These are phyloP conservation scores for Trichoderma aggressivum DNA, from an alignment of 2,329 filamentous ascomycete genomes.

Conservation along the genomic window DNA sequence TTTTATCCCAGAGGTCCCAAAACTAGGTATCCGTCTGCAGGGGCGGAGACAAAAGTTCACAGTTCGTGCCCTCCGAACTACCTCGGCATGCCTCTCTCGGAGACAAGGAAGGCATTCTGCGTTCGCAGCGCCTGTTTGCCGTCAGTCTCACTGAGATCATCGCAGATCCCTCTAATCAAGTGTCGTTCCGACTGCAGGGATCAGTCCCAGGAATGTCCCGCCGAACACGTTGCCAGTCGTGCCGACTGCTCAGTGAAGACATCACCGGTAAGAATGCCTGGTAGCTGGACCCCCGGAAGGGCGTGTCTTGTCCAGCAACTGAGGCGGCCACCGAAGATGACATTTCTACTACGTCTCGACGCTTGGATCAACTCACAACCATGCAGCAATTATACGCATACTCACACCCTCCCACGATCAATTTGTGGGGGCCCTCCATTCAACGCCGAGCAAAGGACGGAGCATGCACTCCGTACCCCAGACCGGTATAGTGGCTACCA, in stretches of 20 bases:
- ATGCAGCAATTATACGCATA: slow-evolving; percentile 14
- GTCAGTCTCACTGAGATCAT: not conserved
- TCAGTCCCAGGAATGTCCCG: not conserved
- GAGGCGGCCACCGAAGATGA: slow-evolving; percentile 2
- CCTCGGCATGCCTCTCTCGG: not conserved
- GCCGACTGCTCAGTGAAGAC: not conserved
- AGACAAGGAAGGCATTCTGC: not conserved
- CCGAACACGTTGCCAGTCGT: not conserved
- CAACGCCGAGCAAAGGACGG: not conserved
- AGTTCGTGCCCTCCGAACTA: not conserved
- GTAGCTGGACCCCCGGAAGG: not conserved
- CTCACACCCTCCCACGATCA: slow-evolving; percentile 9
- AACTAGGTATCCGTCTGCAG: not conserved
- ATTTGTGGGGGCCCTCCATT: slow-evolving; percentile 3
- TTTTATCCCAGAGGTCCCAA: not conserved
- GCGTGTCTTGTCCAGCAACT: not conserved
- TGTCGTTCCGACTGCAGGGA: not conserved
- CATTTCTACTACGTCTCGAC: not conserved
- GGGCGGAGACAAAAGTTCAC: not conserved
- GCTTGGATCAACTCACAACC: not conserved
- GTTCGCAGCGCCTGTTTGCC: not conserved
- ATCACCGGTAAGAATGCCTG: not conserved
- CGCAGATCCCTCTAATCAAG: not conserved
- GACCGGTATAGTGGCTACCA: not conserved
- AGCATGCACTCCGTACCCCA: not conserved